phyloP scores from a whole-genome alignment of 345 rosid genomes.

The Ceriops zippeliana region DNA sequence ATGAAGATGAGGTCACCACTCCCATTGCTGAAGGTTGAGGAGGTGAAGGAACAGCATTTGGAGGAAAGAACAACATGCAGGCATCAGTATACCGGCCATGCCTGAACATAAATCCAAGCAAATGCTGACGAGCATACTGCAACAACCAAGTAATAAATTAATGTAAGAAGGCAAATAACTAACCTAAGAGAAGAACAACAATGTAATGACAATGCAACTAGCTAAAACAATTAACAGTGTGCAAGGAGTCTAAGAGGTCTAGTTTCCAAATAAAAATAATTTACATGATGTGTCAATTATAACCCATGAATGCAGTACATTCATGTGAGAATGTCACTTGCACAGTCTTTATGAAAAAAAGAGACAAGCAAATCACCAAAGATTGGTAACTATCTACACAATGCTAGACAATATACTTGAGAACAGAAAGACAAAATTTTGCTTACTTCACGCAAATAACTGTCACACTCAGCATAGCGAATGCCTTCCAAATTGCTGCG shows the following conservation, averaged over 20 bases:
- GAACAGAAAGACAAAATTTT: background rate
- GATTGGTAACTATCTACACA: background rate
- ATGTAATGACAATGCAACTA: too few relatives aligned
- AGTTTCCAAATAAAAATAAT: background rate
- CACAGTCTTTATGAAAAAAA: background rate
- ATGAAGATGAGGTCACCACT: constrained; percentile 56
- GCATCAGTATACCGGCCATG: constrained; percentile 85
- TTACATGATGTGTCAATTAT: background rate
- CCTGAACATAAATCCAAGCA: constrained; percentile 81
- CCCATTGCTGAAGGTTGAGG: constrained; percentile 63
- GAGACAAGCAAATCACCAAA: background rate
- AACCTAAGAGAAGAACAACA: background rate
- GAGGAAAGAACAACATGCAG: constrained; percentile 83
- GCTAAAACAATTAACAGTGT: too few relatives aligned
- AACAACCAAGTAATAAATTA: constrained; percentile 17
- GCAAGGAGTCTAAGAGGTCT: background rate
- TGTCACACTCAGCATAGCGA: constrained; percentile 76
- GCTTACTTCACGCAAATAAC: constrained; percentile 85
- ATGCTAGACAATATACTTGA: background rate
- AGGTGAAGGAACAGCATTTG: constrained; percentile 61
- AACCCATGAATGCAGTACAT: background rate
- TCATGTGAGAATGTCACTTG: background rate
- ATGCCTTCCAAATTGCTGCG: constrained; percentile 76
- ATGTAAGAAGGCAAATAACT: background rate
- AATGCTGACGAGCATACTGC: constrained; percentile 90